Conservation (phyloP, 1,139 yeast genomes). For the Kodamaea anthophila region DNA sequence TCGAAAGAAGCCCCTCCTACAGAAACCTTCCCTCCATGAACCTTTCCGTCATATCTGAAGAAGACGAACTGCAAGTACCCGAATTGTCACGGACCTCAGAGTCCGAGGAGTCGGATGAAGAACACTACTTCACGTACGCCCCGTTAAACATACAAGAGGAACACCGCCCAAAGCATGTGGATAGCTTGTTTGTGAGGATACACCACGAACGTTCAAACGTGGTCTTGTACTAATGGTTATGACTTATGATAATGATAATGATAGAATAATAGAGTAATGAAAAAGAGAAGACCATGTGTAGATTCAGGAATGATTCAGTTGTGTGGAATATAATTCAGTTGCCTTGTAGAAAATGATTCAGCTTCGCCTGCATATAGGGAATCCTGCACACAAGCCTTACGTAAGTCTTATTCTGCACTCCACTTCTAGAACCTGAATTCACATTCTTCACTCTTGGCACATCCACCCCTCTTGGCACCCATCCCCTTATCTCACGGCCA, state of each 20-base stretch:
- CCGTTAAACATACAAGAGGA: constrained; percentile 7
- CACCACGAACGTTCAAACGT: constrained; percentile 19
- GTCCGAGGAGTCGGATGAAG: constrained; percentile 20
- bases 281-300: background rate
- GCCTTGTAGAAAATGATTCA: no score
- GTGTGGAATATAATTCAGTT: no score
- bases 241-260: constrained; percentile 4
- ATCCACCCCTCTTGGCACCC: no score
- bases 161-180: constrained; percentile 6
- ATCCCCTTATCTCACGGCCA: no score
- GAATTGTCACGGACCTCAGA: constrained; percentile 26
- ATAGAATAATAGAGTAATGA: background rate
- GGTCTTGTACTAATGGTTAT: constrained; percentile 2
- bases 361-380: no score
- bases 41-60: constrained; percentile 16
- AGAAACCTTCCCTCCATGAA: constrained; percentile 21
- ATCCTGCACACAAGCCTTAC: no score
- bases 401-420: no score
- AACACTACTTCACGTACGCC: constrained; percentile 7
- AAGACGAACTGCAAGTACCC: constrained; percentile 22
- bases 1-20: constrained; percentile 8
- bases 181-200: constrained; percentile 4
- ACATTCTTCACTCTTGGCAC: no score
- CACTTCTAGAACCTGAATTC: no score
- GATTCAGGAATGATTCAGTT: no score